phyloP scores from a whole-genome alignment of 108 stramenopile genomes.

The Aurantiochytrium sp. region DNA sequence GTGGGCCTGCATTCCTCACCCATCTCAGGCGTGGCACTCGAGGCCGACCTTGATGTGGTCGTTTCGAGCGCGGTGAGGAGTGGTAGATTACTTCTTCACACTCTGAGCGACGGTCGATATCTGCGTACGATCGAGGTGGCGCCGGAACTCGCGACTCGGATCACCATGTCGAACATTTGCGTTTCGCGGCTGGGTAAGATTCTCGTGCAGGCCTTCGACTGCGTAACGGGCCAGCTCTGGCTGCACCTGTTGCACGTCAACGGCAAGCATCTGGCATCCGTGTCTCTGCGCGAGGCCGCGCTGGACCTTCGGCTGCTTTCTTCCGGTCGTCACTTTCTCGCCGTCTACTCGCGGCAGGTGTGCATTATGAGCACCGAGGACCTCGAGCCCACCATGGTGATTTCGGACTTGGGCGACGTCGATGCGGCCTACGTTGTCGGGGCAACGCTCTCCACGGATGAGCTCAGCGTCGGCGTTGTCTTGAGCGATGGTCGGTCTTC shows the following conservation, averaged over 20 bases:
- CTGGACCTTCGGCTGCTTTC: neutral
- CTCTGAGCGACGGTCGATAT: neutral
- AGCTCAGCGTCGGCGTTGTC: neutral
- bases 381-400: neutral
- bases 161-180: neutral
- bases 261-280: neutral
- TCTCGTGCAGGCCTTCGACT: neutral
- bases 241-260: neutral
- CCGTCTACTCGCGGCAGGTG: neutral
- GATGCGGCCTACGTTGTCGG: neutral
- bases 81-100: neutral
- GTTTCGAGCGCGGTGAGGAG: neutral
- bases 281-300: neutral
- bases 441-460: neutral
- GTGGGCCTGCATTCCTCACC: neutral
- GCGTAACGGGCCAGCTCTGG: neutral
- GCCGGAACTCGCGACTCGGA: neutral
- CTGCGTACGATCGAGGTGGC: neutral
- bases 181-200: neutral
- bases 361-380: neutral
- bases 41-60: neutral
- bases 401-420: neutral
- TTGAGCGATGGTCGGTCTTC: neutral
- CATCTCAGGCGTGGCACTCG: neutral
- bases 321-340: neutral